Conservation (phyloP, 2,329 filamentous ascomycete species). For the Scedosporium boydii region DNA sequence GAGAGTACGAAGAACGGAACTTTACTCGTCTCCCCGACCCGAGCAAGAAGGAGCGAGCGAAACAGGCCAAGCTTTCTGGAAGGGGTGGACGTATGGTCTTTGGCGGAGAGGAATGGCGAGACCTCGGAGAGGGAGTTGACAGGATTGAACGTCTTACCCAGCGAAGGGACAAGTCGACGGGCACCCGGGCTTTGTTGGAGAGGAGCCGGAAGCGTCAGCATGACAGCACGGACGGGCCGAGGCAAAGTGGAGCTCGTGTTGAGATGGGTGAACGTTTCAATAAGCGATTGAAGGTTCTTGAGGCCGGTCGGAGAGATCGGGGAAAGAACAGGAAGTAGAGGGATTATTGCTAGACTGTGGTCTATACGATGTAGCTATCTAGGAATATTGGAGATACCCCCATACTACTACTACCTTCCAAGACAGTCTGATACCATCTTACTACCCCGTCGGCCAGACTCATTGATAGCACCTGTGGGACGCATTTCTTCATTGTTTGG, state of each 20-base stretch:
- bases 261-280: constrained; percentile 67
- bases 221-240: constrained; percentile 59
- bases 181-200: constrained; percentile 57
- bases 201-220: constrained; percentile 75
- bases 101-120: constrained; percentile 90
- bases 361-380: not conserved
- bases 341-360: not conserved
- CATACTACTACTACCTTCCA: not conserved
- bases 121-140: constrained; percentile 75
- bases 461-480: not conserved
- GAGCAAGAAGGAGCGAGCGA: constrained; percentile 76
- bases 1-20: constrained; percentile 85
- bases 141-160: constrained; percentile 76
- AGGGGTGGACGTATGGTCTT: constrained; percentile 52
- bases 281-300: constrained; percentile 54
- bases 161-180: constrained; percentile 49
- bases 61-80: constrained; percentile 38
- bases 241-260: constrained; percentile 47
- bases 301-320: constrained; percentile 33
- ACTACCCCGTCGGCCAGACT: not conserved
- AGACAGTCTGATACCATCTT: not conserved
- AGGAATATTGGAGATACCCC: not conserved
- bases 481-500: not conserved
- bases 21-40: constrained; percentile 78
- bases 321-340: constrained; percentile 10